These are phyloP conservation scores for Saccharomyces hybrid DNA, from an alignment of 1,139 yeast genomes.

Conservation along the genomic window DNA sequence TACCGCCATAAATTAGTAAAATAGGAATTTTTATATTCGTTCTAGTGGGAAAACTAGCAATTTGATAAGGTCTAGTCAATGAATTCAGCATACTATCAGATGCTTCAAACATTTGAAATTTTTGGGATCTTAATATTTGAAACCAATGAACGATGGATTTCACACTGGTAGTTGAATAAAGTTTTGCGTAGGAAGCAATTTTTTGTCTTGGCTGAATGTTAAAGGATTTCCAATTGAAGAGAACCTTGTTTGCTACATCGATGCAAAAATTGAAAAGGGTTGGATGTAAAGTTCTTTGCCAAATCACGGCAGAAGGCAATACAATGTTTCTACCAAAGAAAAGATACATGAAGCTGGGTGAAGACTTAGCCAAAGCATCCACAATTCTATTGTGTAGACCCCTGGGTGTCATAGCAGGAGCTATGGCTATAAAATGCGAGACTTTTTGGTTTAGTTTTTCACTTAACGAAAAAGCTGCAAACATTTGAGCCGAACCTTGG, in stretches of 20 bases:
- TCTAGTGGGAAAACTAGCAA: constrained; percentile 45
- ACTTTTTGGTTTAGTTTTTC: constrained; percentile 62
- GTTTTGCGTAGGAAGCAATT: constrained; percentile 67
- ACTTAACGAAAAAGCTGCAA: constrained; percentile 45
- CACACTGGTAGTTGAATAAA: constrained; percentile 86
- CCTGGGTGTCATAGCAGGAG: constrained; percentile 93
- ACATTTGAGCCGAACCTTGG: constrained; percentile 89
- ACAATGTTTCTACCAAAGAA: constrained; percentile 70
- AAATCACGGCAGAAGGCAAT: constrained; percentile 69
- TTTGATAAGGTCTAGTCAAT: constrained; percentile 40
- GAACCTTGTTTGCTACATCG: constrained; percentile 55
- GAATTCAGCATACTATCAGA: constrained; percentile 33
- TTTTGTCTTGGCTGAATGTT: constrained; percentile 72
- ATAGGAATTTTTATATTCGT: constrained; percentile 64
- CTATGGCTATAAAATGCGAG: constrained; percentile 66
- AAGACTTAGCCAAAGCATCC: constrained; percentile 68
- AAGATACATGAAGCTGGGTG: constrained; percentile 67
- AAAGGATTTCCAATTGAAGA: constrained; percentile 74
- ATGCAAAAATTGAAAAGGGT: constrained; percentile 69
- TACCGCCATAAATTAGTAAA: constrained; percentile 67
- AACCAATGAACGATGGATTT: constrained; percentile 96
- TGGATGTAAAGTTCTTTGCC: constrained; percentile 81
- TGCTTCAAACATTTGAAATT: constrained; percentile 87
- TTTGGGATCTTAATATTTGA: constrained; percentile 71
- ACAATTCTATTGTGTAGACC: constrained; percentile 71